phyloP scores from a whole-genome alignment of 1,284 basidiomycete genomes.

The Apiotrichum laibachii region DNA sequence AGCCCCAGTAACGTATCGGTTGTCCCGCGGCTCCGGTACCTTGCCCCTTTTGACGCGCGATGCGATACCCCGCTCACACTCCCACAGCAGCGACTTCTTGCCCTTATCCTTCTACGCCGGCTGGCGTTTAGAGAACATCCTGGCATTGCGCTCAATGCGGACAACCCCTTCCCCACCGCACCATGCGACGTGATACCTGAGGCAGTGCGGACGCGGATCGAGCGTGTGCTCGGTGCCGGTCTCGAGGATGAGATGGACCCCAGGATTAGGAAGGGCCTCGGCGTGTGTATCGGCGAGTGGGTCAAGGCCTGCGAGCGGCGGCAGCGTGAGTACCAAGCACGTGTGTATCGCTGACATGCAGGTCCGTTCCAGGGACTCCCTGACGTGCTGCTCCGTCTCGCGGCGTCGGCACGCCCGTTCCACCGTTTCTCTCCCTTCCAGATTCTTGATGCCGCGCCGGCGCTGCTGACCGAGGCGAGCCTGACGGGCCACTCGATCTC shows the following conservation, averaged over 20 bases:
- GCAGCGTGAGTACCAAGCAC: constrained; percentile 31
- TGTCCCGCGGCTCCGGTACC: not conserved
- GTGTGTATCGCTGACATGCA: constrained; percentile 11
- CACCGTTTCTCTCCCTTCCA: constrained; percentile 47
- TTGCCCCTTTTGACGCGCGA: no score
- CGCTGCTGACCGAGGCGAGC: constrained; percentile 31
- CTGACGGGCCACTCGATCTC: constrained; percentile 29
- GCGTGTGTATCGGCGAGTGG: constrained; percentile 41
- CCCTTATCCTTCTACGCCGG: constrained; percentile 38
- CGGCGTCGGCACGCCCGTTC: constrained; percentile 34
- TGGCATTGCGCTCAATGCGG: constrained; percentile 34
- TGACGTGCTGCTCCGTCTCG: constrained; percentile 37
- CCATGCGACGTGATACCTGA: constrained; percentile 45
- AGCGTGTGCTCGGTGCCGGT: constrained; percentile 41
- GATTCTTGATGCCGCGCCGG: constrained; percentile 36
- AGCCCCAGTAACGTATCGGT: no score
- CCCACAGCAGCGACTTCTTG: constrained; percentile 40
- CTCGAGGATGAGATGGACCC: constrained; percentile 46
- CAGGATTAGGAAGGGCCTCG: constrained; percentile 42
- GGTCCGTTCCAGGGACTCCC: constrained; percentile 37
- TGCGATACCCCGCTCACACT: constrained; percentile 10
- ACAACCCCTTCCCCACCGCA: constrained; percentile 26
- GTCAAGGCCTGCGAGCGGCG: constrained; percentile 34
- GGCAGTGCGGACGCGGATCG: constrained; percentile 33
- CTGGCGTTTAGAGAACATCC: constrained; percentile 36